Base-by-base conservation (phyloP, 768 basidiomycete genomes). In the Clitopilus passeckerianus region DNA sequence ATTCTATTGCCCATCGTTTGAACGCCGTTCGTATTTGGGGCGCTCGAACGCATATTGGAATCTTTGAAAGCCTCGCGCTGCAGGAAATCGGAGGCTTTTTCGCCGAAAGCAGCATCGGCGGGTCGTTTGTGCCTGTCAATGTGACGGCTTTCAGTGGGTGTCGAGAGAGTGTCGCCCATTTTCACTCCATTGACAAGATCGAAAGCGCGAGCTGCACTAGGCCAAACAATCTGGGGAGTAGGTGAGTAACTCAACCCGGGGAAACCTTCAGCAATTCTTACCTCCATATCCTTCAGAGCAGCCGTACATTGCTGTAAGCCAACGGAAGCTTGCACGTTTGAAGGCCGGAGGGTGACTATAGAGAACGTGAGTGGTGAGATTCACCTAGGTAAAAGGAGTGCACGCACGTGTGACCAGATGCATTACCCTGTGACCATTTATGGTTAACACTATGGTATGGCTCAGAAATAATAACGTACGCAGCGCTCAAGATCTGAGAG, bases 401-500 rank as follows among this genome's bases (percentile, higher is more conserved):
- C 56, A 71, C 86, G 61, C 70, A 90, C 90, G 67, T 16, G 88
- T 89, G 64, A 89, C 74, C 44, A 90, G 81, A 66, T 92, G 89
- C 89, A 91, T 90, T 64, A 91, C 87, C 27, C 90, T 91, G 67
- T 20, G n/a, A 60, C 59, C 10, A 52, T 60, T 56, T 64, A 57
- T 63, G 57, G 50, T 64, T 57, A 60, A 44, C 34, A 53, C 3
- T 30, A 30, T 7, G 7, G 27, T 3, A 30, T 30, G 27, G 27
- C 27, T 30, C 27, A 30, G 7, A 30, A 30, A 30, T 7, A 4
- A 30, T 30, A 30, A 57, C 88, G 64, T 70, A 91, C 90, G 87
- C 86, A 58, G 90, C 85, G 63, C 80, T 82, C 30, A 91, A 79
- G 20, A 91, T 75, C 71, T 87, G 89, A 8, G 86, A 84, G 8